Base-by-base conservation (phyloP, 1,139 yeast species). In the Nakaseomyces bracarensis region DNA sequence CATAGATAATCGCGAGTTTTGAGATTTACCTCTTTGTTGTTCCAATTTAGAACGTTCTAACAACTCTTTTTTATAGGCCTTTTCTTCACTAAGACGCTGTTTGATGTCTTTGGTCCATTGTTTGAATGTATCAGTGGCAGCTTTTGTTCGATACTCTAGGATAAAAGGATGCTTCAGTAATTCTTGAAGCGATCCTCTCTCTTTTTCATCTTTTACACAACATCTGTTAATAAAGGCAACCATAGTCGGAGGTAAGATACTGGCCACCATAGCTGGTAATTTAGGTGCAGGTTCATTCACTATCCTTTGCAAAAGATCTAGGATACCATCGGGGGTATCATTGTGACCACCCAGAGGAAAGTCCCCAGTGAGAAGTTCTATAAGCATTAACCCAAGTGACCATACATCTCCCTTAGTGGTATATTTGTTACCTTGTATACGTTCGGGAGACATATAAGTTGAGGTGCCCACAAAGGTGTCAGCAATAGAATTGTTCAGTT, bases 401-500 rank as follows among this genome's bases (percentile, higher is more conserved):
- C 98, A 91, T 11, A 91, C 91, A 60, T 91, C 98, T 26, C 95
- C 89, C 54, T 89, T 87, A 19, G 89, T 83, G 6, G 95, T 83
- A 63, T 91, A 91, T 13, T 81, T 81, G 39, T 86, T 85, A 10
- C 98, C 98, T 64, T 86, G 96, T 44, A 91, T 91, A 49, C 98
- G 74, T 58, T 91, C 98, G 0, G 98, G 98, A 1, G 95, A 86
- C 98, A 91, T 91, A 58, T 91, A 91, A 1, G 95, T 86, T 1
- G 96, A 86, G 1, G 98, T 91, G 1, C 98, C 98, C 9, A 91
- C 97, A 69, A 91, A 91, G 0, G 97, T 91, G 53, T 91, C 96
- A 0, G 96, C 97, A 47, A 91, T 74, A 0, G 96, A 87, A 60
- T 89, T 87, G 45, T 86, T 84, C 46, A 91, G 71, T 59, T 87